Conservation (phyloP, 805 yeast species). For the Candida coleopterorum region DNA sequence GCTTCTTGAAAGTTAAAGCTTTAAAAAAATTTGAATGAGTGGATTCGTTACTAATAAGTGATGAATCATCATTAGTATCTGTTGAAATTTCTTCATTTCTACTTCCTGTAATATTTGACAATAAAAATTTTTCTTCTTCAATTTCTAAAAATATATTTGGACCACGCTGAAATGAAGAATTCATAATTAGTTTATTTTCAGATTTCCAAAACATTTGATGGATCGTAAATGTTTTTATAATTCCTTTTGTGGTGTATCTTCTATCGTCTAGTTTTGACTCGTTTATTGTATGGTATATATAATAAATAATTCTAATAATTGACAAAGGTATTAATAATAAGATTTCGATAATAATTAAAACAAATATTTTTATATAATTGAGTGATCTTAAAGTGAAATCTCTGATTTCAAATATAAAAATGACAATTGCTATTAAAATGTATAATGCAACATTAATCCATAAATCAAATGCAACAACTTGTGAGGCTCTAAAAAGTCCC, state of each 20-base stretch:
- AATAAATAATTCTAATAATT: constrained; percentile 5
- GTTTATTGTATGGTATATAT: constrained; percentile 3
- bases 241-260: constrained; percentile 7
- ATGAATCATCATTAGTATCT: background rate
- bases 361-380: background rate
- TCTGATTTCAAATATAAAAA: constrained; percentile 6
- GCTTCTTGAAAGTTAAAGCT: constrained; percentile 2
- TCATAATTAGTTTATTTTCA: constrained; percentile 1
- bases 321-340: constrained; percentile 3
- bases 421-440: constrained; percentile 2
- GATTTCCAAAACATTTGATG: constrained; percentile 7
- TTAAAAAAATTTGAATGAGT: background rate
- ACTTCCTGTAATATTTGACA: background rate
- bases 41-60: background rate
- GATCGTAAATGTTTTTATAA: constrained; percentile 5
- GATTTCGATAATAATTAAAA: constrained; percentile 1
- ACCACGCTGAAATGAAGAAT: constrained; percentile 4
- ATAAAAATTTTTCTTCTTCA: background rate
- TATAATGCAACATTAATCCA: constrained; percentile 6
- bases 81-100: background rate
- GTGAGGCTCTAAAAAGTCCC: constrained; percentile 4
- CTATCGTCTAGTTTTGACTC: constrained; percentile 1
- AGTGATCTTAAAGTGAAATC: background rate
- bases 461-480: constrained; percentile 5
- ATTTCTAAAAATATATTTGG: constrained; percentile 5